Percentiles rank a stretch among this genome's conserved stretches.
phyloP scores from a whole-genome alignment of 73 alveolate species.

The Halteria grandinella region DNA sequence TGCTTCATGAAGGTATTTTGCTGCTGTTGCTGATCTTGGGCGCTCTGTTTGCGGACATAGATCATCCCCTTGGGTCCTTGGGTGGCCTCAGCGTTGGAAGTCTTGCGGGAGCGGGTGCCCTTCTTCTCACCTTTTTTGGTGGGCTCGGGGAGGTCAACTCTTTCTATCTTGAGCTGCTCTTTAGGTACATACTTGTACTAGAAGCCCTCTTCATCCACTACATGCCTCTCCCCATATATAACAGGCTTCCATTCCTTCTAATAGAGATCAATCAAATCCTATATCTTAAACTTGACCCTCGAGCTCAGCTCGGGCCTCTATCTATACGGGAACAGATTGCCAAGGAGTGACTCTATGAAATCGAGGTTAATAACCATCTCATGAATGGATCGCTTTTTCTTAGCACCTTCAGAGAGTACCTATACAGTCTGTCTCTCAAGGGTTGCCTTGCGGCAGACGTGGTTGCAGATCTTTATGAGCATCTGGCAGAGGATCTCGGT shows the following conservation, averaged over 20 bases:
- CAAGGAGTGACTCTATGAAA: conserved; percentile 15
- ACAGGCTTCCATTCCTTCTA: conserved; percentile 35
- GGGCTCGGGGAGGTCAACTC: too few relatives aligned
- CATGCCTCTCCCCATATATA: conserved; percentile 34
- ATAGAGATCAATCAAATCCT: conserved; percentile 54
- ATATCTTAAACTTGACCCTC: conserved; percentile 45
- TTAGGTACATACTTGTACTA: conserved; percentile 39
- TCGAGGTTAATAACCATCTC: conserved; percentile 13
- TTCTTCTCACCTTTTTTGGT: too few relatives aligned
- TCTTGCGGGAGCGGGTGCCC: too few relatives aligned
- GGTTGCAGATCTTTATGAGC: conserved; percentile 1
- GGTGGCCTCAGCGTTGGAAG: too few relatives aligned
- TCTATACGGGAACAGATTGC: conserved; percentile 18
- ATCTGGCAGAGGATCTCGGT: conserved; percentile 52
- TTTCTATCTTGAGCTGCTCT: conserved; percentile 22
- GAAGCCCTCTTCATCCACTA: conserved; percentile 42
- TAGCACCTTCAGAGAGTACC: too few relatives aligned
- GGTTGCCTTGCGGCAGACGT: neutral
- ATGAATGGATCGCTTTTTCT: too few relatives aligned
- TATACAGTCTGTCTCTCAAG: conserved; percentile 2
- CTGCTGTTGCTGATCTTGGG: too few relatives aligned
- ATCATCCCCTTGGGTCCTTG: too few relatives aligned
- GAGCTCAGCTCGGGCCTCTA: conserved; percentile 3
- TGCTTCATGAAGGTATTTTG: too few relatives aligned
- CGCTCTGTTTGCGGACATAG: too few relatives aligned